Evolutionary conservation across 208 protist species (phyloP), one percentile per base, ranked within the genome.

Genomic region (Trypanosoma mega): DNA sequence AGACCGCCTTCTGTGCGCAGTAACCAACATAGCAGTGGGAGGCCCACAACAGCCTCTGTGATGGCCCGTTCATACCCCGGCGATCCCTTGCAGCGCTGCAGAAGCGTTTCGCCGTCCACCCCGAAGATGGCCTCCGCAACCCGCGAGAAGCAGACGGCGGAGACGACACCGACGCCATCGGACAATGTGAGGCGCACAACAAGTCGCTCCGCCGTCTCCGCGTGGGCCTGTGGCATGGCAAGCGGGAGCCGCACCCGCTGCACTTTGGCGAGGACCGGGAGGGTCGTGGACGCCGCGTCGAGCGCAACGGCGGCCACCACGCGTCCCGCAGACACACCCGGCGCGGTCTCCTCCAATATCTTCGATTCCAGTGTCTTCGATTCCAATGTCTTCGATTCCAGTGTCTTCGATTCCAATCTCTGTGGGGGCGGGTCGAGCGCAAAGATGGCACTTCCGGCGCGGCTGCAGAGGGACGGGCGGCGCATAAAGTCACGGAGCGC

Each of bases 401-500:
- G 7, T 7, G 11, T 18, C 18, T 63, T 16, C 26, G 21, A 24
- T 23, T 37, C 20, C 16, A 30, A 7, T 26, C 20, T 29, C 41
- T 18, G 37, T 9, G 45, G 3, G 6, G 36, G 39, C 31, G 68
- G 45, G 21, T 54, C 48, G 59, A 81, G 68, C 9, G 69, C 63
- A 68, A 77, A 73, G 1, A 61, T 71, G 4, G 33, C 66, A 45
- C 63, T 76, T 23, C 24, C 47, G 21, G 21, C 46, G 23, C 68
- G 62, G 5, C 57, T 72, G 1, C 80, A 87, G 0, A 93, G 70
- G 14, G 71, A 82, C 50, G 85, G 75, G 21, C 63, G 54, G 9
- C 62, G 70, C 69, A 74, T 73, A 55, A 90, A 95, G 24, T 83
- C 57, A 8, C 79, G 67, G 5, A 93, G 79, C 0, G 54, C 60